These are phyloP conservation scores for Tritrichomonas foetus DNA, from an alignment of 208 protist species.

Conservation along the genomic window DNA sequence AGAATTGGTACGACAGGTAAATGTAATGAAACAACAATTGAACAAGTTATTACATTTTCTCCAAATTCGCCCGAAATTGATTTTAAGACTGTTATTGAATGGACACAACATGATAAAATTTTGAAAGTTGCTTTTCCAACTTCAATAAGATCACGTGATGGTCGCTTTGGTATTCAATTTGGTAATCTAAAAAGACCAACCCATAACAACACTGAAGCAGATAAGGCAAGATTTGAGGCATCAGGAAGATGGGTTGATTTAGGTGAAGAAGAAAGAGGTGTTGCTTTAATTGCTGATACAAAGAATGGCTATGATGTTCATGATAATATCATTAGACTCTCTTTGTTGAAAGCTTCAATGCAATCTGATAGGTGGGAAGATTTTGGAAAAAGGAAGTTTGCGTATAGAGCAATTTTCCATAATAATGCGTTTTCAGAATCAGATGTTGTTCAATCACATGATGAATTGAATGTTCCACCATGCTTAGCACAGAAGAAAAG, in stretches of 20 bases:
- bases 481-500: background rate
- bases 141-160: background rate
- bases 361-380: background rate
- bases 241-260: background rate
- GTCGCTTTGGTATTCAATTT: background rate
- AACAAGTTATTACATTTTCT: background rate
- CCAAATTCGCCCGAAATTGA: background rate
- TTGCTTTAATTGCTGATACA: background rate
- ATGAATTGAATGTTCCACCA: background rate
- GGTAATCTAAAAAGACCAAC: background rate
- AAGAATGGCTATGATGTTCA: background rate
- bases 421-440: background rate
- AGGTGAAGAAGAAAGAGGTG: background rate
- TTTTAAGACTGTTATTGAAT: background rate
- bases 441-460: too few species aligned
- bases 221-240: background rate
- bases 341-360: background rate
- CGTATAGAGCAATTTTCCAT: background rate
- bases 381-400: background rate
- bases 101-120: slow-evolving; percentile 28
- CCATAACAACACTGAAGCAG: background rate
- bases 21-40: background rate
- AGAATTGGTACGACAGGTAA: background rate
- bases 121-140: background rate
- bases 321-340: background rate